phyloP scores from a whole-genome alignment of 192 early-diverging fungal species.

The Backusella tarrabulga region DNA sequence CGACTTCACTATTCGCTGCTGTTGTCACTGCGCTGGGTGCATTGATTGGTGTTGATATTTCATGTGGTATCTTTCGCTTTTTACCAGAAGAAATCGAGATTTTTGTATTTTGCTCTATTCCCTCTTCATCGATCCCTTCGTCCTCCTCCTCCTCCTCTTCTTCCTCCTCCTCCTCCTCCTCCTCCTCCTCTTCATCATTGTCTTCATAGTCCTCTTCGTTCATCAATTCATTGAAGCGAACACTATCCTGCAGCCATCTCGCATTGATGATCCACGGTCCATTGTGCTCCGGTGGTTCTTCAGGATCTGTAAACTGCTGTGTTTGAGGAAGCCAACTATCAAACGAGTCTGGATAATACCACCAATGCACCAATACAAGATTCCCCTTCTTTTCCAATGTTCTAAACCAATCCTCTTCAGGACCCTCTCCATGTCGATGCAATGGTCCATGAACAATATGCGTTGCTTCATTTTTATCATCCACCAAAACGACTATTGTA shows the following conservation, averaged over 20 bases:
- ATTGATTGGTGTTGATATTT: not conserved
- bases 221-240: conserved; percentile 76
- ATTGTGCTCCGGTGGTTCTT: conserved; percentile 56
- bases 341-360: conserved; percentile 82
- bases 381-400: conserved; percentile 58
- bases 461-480: conserved; percentile 32
- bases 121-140: not conserved
- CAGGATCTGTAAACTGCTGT: conserved; percentile 61
- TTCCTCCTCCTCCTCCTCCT: conserved; percentile 9
- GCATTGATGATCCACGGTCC: conserved; percentile 70
- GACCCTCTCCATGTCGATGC: conserved; percentile 39
- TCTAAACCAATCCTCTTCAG: conserved; percentile 59
- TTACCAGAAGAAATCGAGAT: not conserved
- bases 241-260: conserved; percentile 78
- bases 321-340: conserved; percentile 70
- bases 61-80: conserved; percentile 1
- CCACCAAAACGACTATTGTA: conserved; percentile 28
- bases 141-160: not conserved
- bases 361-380: conserved; percentile 72
- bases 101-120: not conserved
- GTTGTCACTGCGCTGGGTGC: not conserved
- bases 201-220: conserved; percentile 87
- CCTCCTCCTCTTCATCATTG: not conserved
- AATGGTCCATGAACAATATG: conserved; percentile 48
- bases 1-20: not conserved